A percentile compares a stretch with the other conserved stretches of the same genome.
Evolutionary conservation across 2,329 filamentous ascomycete genomes (phyloP).

Genomic region (Sarocladium kiliense): DNA sequence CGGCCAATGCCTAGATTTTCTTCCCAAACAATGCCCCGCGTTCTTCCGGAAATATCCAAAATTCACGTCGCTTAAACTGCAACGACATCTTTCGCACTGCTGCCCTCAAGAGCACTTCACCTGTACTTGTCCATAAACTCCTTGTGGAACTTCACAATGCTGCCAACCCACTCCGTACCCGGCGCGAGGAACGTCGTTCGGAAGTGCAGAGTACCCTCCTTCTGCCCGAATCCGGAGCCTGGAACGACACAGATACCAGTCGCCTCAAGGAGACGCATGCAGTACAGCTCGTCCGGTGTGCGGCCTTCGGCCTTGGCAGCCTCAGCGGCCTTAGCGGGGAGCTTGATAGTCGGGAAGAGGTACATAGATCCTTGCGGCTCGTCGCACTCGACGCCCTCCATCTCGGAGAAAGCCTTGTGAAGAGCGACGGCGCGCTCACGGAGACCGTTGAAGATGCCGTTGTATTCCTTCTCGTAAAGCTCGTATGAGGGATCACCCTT

Average conservation of each 20-base stretch:
- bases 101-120: conserved; percentile 20
- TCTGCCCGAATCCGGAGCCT: conserved; percentile 90
- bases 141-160: conserved; percentile 84
- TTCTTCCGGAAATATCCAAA: no score
- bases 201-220: conserved; percentile 86
- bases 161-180: conserved; percentile 88
- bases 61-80: no score
- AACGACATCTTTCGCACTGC: no score
- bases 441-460: conserved; percentile 72
- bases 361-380: conserved; percentile 96
- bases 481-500: conserved; percentile 78
- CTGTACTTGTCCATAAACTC: conserved; percentile 82
- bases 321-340: conserved; percentile 70
- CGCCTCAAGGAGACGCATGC: conserved; percentile 80
- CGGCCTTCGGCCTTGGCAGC: conserved; percentile 71
- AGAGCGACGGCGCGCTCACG: conserved; percentile 76
- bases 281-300: conserved; percentile 88
- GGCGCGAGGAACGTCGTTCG: conserved; percentile 94
- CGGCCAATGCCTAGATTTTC: background rate
- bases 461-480: conserved; percentile 82
- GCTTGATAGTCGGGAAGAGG: conserved; percentile 88
- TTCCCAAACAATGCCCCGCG: background rate
- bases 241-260: conserved; percentile 94
- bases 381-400: conserved; percentile 94
- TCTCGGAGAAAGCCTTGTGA: conserved; percentile 83